Percentiles rank a stretch among this genome's conserved stretches.
These are phyloP conservation scores for Pseudocercospora fuligena DNA, from an alignment of 2,329 filamentous ascomycete genomes.

Conservation along the genomic window DNA sequence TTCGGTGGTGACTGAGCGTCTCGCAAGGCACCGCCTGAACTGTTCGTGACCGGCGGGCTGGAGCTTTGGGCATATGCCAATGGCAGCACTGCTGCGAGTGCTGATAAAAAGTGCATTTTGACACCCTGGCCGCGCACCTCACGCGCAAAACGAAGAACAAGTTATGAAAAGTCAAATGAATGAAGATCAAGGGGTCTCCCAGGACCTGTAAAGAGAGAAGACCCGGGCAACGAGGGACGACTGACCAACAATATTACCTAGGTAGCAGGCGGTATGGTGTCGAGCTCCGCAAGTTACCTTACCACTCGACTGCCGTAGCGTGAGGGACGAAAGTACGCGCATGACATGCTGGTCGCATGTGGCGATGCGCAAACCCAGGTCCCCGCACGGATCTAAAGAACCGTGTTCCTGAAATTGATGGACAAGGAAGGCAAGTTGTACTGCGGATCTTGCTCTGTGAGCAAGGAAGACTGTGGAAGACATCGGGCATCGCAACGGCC, in stretches of 20 bases:
- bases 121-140: neutral
- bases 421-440: slow-evolving; percentile 1
- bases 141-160: neutral
- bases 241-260: neutral
- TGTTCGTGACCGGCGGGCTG: slow-evolving; percentile 28
- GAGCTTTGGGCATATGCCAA: slow-evolving; percentile 35
- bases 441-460: slow-evolving; percentile 1
- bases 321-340: neutral
- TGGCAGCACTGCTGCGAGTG: slow-evolving; percentile 38
- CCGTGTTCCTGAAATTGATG: slow-evolving; percentile 6
- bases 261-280: neutral
- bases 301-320: neutral
- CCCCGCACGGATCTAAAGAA: neutral
- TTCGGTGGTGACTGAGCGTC: slow-evolving; percentile 62
- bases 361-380: neutral
- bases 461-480: neutral
- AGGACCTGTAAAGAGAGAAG: neutral
- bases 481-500: neutral
- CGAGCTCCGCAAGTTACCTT: slow-evolving; percentile 1
- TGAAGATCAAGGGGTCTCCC: neutral
- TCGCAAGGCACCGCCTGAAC: slow-evolving; percentile 28
- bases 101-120: slow-evolving; percentile 32
- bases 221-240: neutral
- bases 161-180: neutral
- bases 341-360: neutral